A percentile compares a stretch with the other conserved stretches of the same genome.
phyloP scores from a whole-genome alignment of 176 grass and related monocot species.

The Eragrostis curvula region DNA sequence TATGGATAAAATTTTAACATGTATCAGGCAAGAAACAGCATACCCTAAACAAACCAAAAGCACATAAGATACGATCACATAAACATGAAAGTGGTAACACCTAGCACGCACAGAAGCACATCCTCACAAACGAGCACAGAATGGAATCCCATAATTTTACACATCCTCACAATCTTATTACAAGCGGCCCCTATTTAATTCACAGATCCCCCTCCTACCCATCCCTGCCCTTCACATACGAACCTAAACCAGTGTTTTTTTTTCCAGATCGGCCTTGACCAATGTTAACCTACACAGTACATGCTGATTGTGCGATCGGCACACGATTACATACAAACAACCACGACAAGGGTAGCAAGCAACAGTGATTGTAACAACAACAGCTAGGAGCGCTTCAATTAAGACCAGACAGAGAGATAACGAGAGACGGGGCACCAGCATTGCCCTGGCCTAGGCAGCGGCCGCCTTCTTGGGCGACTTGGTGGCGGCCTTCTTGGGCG shows the following conservation, averaged over 20 bases:
- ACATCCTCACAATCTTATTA: constrained; percentile 54
- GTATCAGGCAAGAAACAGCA: neutral
- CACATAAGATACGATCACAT: neutral
- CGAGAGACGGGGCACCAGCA: constrained; percentile 18
- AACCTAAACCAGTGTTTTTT: constrained; percentile 41
- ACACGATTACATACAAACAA: constrained; percentile 49
- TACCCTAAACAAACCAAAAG: neutral
- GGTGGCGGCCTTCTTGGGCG: constrained; percentile 64
- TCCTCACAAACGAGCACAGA: constrained; percentile 10
- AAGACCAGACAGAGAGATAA: neutral
- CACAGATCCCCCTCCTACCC: constrained; percentile 27
- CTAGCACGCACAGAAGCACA: neutral
- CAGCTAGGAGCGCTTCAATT: constrained; percentile 40
- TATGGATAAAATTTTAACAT: neutral
- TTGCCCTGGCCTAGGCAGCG: constrained; percentile 32
- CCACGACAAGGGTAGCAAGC: constrained; percentile 18
- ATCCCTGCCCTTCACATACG: neutral
- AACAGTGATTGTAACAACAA: constrained; percentile 26
- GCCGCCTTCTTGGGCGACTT: constrained; percentile 72
- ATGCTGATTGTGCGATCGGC: constrained; percentile 27
- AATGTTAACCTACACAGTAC: constrained; percentile 45
- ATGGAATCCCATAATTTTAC: constrained; percentile 23
- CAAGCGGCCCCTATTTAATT: constrained; percentile 41
- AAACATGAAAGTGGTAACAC: neutral
- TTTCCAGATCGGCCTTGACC: constrained; percentile 24